Base-by-base conservation (phyloP, 345 rosid species). In the Camelina laxa region DNA sequence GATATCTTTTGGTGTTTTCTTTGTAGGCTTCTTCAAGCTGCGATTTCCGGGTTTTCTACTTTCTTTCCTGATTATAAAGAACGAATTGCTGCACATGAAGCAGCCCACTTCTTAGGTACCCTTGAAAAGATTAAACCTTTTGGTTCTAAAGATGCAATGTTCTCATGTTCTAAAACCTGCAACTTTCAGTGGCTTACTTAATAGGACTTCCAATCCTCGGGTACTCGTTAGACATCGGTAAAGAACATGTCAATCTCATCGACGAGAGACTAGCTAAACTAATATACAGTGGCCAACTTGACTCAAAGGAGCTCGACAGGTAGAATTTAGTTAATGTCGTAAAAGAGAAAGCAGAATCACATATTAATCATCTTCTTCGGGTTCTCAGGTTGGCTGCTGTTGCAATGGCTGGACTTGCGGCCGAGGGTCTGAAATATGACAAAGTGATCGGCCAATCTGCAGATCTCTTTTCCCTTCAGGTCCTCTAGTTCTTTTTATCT, bases 381-480 rank as follows among this genome's bases (percentile, higher is more conserved):
- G 31, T 27, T 76, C 55, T 72, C 84, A 94, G 98, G 80, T 72
- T 94, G 75, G 89, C 97, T 6, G 92, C 87, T 16, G 93, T 90
- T 22, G 87, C 98, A 21, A 87, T 94, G 98, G 98, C 97, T 49
- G 95, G 97, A 73, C 92, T 94, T 73, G 96, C 97, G 0, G 98
- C 97, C 3, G 98, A 94, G 71, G 95, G 98, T 78, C 83, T 91
- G 48, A 83, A 83, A 67, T 94, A 88, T 71, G 96, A 94, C 80
- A 94, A 91, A 85, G 96, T 90, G n/a, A 75, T 91, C 2, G 98
- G 97, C 60, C 97, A 94, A 75, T 94, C 98, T 13, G 98, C 98
- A 0, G 98, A 94, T 81, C 92, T 94, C n/a, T 91, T 94, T 87
- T 85, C 86, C 53, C 98, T 94, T 65, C 98, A 94, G 95, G 97